phyloP scores from a whole-genome alignment of 371 early-diverging fungal species.

The Zychaea mexicana region DNA sequence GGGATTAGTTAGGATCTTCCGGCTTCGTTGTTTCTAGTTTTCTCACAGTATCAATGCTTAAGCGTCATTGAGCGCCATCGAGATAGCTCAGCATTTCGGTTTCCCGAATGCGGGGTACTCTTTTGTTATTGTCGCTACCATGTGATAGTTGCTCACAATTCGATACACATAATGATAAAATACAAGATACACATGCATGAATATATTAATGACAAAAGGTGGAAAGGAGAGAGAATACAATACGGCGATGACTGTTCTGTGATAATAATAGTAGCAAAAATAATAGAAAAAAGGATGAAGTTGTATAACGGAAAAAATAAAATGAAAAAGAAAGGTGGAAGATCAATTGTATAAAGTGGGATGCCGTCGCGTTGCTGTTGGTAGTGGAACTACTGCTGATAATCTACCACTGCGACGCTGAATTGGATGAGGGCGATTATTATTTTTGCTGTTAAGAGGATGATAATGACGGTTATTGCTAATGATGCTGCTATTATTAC shows the following conservation, averaged over 20 bases:
- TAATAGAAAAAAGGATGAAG: no score
- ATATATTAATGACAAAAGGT: not conserved
- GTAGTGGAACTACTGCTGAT: no score
- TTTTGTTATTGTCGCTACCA: not conserved
- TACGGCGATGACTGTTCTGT: no score
- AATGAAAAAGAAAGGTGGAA: not conserved
- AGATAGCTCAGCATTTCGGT: not conserved
- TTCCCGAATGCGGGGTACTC: not conserved
- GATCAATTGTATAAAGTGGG: not conserved
- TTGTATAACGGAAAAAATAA: no score
- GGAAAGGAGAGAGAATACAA: not conserved
- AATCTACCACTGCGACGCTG: not conserved
- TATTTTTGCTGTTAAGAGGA: not conserved
- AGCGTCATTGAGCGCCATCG: not conserved
- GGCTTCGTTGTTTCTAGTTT: not conserved
- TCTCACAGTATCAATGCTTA: not conserved
- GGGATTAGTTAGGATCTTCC: not conserved
- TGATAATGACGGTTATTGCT: not conserved
- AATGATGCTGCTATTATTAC: not conserved
- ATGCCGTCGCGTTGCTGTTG: not conserved
- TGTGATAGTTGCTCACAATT: not conserved
- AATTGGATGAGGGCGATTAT: not conserved
- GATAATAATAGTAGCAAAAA: no score
- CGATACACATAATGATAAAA: not conserved
- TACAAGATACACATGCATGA: not conserved